A percentile compares a stretch with the other conserved stretches of the same genome.
These are phyloP conservation scores for Rhytidhysteron rufulum DNA, from an alignment of 2,329 filamentous ascomycete species.

Conservation along the genomic window DNA sequence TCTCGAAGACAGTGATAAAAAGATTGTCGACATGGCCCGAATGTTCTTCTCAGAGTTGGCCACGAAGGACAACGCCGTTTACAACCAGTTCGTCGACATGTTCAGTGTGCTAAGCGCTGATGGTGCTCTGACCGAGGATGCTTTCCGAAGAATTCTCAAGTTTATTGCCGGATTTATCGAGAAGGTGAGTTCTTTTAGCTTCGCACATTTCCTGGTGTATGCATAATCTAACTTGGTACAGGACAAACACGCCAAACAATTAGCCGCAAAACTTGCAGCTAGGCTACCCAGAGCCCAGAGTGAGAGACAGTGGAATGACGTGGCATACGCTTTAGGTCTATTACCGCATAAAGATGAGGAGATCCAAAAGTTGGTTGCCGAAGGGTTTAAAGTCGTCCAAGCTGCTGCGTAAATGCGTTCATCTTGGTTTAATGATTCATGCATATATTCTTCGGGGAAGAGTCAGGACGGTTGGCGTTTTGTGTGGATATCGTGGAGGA, in stretches of 20 bases:
- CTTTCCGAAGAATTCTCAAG: conserved; percentile 80
- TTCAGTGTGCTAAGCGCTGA: conserved; percentile 89
- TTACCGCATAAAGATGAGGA: conserved; percentile 93
- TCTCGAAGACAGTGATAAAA: conserved; percentile 90
- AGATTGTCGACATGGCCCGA: conserved; percentile 85
- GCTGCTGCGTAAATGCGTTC: conserved; percentile 29
- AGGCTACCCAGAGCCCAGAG: conserved; percentile 81
- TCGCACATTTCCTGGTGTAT: background rate
- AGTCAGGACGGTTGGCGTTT: too few species aligned
- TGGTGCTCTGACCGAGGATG: conserved; percentile 74
- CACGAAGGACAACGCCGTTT: conserved; percentile 97
- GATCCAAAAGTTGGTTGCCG: conserved; percentile 70
- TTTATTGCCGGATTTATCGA: conserved; percentile 96
- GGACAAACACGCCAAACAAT: conserved; percentile 96
- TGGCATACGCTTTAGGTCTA: conserved; percentile 84
- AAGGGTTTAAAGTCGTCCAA: conserved; percentile 62
- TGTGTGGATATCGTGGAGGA: too few species aligned
- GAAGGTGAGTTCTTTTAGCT: conserved; percentile 63
- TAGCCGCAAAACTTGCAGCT: conserved; percentile 88
- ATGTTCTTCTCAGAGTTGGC: conserved; percentile 99
- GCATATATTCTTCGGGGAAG: too few species aligned
- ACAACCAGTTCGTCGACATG: conserved; percentile 99
- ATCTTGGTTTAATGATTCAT: background rate
- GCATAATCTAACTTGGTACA: conserved; percentile 34
- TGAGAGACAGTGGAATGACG: conserved; percentile 96